Conservation (phyloP, 345 rosid genomes). For the Aquilaria yunnanensis region DNA sequence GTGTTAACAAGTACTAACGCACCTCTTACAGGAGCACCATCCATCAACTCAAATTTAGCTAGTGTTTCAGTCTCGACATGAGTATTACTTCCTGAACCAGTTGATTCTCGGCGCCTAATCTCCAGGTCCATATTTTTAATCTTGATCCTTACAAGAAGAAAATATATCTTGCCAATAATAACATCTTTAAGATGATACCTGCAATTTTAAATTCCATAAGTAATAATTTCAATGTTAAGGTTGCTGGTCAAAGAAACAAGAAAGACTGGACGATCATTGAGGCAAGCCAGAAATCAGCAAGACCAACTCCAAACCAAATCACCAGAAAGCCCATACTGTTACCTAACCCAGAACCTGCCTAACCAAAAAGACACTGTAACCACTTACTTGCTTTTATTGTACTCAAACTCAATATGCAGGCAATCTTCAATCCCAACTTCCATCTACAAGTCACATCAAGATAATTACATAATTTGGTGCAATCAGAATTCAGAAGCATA, state of each 20-base stretch:
- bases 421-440: conserved; percentile 99
- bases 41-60: conserved; percentile 97
- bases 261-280: background rate
- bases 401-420: conserved; percentile 95
- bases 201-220: conserved; percentile 14
- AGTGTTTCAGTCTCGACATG: conserved; percentile 98
- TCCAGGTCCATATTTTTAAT: conserved; percentile 99
- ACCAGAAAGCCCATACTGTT: background rate
- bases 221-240: conserved; percentile 2
- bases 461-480: too few species aligned
- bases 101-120: conserved; percentile 94
- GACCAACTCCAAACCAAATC: background rate
- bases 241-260: conserved; percentile 1
- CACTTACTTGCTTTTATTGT: conserved; percentile 97
- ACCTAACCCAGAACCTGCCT: too few species aligned
- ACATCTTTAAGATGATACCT: conserved; percentile 98
- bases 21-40: conserved; percentile 99
- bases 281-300: conserved; percentile 1
- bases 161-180: conserved; percentile 95
- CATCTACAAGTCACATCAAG: conserved; percentile 53
- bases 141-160: conserved; percentile 97
- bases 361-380: too few species aligned
- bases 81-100: conserved; percentile 93
- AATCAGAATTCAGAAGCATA: too few species aligned
- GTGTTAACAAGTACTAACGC: conserved; percentile 3